These are phyloP conservation scores for Yamadazyma akitaensis DNA, from an alignment of 805 yeast species.

Conservation along the genomic window DNA sequence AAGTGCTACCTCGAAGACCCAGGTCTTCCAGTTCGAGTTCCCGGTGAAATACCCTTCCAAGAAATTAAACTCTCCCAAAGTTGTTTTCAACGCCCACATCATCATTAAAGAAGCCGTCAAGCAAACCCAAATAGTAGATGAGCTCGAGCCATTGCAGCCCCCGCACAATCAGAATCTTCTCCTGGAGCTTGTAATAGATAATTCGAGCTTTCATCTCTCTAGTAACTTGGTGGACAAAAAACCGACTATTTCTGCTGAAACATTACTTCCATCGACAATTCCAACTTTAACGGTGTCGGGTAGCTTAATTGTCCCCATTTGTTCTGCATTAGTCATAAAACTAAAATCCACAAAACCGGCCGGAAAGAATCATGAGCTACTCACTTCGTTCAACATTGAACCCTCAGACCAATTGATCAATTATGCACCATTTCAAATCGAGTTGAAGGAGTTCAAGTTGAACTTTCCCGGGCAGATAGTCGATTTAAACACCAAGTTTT, in stretches of 20 bases:
- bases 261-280: not conserved
- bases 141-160: conserved; percentile 3
- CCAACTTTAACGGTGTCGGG: not conserved
- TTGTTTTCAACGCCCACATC: conserved; percentile 19
- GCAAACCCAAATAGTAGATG: not conserved
- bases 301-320: conserved; percentile 19
- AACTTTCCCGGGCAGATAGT: conserved; percentile 12
- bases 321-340: conserved; percentile 42
- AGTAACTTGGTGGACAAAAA: not conserved
- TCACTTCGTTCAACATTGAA: conserved; percentile 50
- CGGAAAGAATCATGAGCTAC: conserved; percentile 40
- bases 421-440: not conserved
- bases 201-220: not conserved
- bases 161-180: conserved; percentile 6
- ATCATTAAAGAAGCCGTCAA: conserved; percentile 12
- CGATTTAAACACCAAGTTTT: conserved; percentile 7
- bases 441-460: conserved; percentile 6
- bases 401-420: conserved; percentile 38
- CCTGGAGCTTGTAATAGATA: not conserved
- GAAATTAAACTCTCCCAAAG: conserved; percentile 24
- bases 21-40: conserved; percentile 28
- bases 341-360: conserved; percentile 48
- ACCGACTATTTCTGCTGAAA: not conserved
- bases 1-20: not conserved
- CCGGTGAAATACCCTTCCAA: conserved; percentile 30